Evolutionary conservation across 1,139 yeast species (phyloP).

Genomic region (Suhomyces coccinellae): DNA sequence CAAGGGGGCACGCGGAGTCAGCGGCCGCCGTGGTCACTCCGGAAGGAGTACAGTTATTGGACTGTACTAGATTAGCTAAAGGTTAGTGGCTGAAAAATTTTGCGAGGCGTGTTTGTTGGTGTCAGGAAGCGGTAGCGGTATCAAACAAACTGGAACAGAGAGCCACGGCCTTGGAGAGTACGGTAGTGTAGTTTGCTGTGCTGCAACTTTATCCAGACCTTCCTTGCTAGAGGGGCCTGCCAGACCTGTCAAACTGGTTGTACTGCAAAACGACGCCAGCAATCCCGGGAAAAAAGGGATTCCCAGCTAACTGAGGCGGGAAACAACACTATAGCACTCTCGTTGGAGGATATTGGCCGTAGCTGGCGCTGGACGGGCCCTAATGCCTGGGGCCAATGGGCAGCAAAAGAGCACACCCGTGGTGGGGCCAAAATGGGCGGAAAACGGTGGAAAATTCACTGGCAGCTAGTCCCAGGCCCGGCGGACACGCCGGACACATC

Average conservation of each 20-base stretch:
- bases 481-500: not conserved
- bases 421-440: not conserved
- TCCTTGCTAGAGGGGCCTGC: too few relatives aligned
- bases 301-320: not conserved
- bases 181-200: too few relatives aligned
- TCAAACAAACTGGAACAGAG: too few relatives aligned
- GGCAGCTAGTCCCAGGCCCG: not conserved
- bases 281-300: not conserved
- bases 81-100: constrained; percentile 10
- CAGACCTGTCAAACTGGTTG: not conserved
- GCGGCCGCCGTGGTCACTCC: constrained; percentile 1
- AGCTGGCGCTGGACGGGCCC: too few relatives aligned
- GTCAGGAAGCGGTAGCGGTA: not conserved
- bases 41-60: constrained; percentile 9
- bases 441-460: not conserved
- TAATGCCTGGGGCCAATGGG: not conserved
- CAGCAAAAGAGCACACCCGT: too few relatives aligned
- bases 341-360: not conserved
- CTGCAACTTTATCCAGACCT: too few relatives aligned
- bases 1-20: constrained; percentile 11
- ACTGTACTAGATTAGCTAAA: constrained; percentile 12
- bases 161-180: too few relatives aligned
- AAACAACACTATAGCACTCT: not conserved
- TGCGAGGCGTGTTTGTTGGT: not conserved
- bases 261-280: not conserved